Base-by-base conservation (phyloP, 2,329 filamentous ascomycete species). In the Setomelanomma holmii region DNA sequence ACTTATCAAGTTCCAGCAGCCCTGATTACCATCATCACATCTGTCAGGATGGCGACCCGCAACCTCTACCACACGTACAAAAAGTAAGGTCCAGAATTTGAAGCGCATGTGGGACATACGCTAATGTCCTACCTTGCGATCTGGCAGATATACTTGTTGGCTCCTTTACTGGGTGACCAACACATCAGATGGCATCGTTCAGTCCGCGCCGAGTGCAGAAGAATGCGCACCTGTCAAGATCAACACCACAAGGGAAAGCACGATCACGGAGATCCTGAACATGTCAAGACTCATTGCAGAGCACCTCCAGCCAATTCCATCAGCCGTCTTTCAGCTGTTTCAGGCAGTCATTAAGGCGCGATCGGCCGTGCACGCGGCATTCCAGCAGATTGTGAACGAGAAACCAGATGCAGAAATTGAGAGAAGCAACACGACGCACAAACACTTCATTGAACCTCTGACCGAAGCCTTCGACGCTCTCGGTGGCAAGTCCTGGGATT, bases 391-490 rank as follows among this genome's bases (percentile, higher is more conserved):
- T 8, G 68, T 67, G 24, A 62, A 64, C 5, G 47, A 60, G 5
- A 68, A 66, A 20, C 64, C 68, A 4, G 75, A 77, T 35, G 69
- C 71, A 4, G 72, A 76, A 6, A 62, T 77, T 5, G 60, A 76
- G 43, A 65, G 61, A 41, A 78, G 72, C 49, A 80, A 80, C 51
- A 54, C 49, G 2, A 67, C 68, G 1, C 78, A 82, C 56, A 75
- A 76, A 39, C 56, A 71, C 33, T 81, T 80, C 55, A 80, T 81
- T 45, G 69, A 79, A 38, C 68, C 66, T 1, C 69, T 82, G 1
- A 65, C 55, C 3, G 55, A 74, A 4, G 72, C 73, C 0, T 79
- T 79, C 30, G 24, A 69, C 0, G 60, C 63, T 11, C 57, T 80
- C 1, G 75, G 77, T 3, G 73, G 76, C 2, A 55, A 67, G 1